A percentile compares a stretch with the other conserved stretches of the same genome.
Evolutionary conservation across 352 stramenopile genomes (phyloP).

Genomic region (Globisporangium viniferum): DNA sequence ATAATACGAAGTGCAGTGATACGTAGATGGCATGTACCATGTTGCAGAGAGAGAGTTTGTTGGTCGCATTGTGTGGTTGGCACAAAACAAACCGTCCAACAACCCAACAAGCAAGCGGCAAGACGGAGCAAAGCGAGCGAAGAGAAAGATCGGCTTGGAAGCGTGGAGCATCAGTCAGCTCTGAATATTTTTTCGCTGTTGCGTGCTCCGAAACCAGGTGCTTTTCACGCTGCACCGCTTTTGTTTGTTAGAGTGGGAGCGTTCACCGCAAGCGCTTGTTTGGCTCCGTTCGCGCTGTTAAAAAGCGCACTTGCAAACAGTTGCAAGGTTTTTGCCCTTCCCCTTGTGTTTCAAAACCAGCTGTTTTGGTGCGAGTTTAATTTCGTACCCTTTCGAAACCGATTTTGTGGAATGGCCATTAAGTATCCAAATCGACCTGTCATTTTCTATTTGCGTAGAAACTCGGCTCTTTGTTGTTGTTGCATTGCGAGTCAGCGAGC

Average conservation of each 20-base stretch:
- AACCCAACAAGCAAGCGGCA: neutral
- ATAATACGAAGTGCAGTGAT: neutral
- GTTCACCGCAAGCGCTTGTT: neutral
- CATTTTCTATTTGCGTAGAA: neutral
- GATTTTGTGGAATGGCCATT: neutral
- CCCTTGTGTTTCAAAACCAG: neutral
- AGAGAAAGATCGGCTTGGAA: neutral
- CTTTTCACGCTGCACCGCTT: neutral
- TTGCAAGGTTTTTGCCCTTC: neutral
- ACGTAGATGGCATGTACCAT: neutral
- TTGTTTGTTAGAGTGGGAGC: neutral
- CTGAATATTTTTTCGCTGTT: constrained; percentile 2
- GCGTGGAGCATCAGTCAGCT: neutral
- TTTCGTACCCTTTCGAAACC: neutral
- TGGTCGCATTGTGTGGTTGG: neutral
- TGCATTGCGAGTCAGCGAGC: constrained; percentile 5
- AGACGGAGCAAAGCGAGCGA: neutral
- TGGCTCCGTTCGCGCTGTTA: neutral
- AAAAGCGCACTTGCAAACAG: neutral
- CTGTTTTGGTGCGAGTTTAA: neutral
- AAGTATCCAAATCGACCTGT: neutral
- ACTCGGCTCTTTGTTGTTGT: neutral
- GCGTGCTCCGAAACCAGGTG: neutral
- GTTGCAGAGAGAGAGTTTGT: neutral
- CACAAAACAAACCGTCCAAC: neutral